Evolutionary conservation across 371 early-diverging fungal species (phyloP).

Genomic region (Mortierella sp.): DNA sequence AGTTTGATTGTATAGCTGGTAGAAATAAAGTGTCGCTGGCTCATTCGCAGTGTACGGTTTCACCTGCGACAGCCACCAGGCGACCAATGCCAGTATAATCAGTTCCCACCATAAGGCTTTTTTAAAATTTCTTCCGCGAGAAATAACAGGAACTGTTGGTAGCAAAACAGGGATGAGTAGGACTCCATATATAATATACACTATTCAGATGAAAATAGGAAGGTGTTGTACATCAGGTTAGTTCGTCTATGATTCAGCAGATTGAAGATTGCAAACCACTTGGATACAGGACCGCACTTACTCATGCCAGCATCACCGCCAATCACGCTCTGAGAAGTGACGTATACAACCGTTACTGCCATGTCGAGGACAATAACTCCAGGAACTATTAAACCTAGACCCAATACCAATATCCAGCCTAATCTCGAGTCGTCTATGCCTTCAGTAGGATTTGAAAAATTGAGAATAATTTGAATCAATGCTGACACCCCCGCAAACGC

Average conservation of each 20-base stretch:
- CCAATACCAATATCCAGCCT: slow-evolving; percentile 29
- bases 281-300: slow-evolving; percentile 16
- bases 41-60: slow-evolving; percentile 20
- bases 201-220: slow-evolving; percentile 8
- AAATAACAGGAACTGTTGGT: slow-evolving; percentile 29
- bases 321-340: slow-evolving; percentile 33
- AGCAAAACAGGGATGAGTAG: slow-evolving; percentile 38
- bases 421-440: slow-evolving; percentile 7
- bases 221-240: neutral
- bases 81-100: slow-evolving; percentile 8
- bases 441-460: slow-evolving; percentile 1
- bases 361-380: slow-evolving; percentile 28
- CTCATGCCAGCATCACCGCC: slow-evolving; percentile 14
- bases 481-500: slow-evolving; percentile 29
- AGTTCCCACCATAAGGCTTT: slow-evolving; percentile 17
- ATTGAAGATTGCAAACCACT: neutral
- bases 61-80: slow-evolving; percentile 21
- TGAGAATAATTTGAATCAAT: slow-evolving; percentile 31
- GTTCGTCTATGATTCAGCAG: neutral
- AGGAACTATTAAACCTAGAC: slow-evolving; percentile 16
- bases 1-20: slow-evolving; percentile 47
- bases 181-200: slow-evolving; percentile 41
- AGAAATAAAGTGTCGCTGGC: slow-evolving; percentile 28
- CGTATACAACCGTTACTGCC: slow-evolving; percentile 8
- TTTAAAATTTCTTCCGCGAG: slow-evolving; percentile 47